Evolutionary conservation across 306 rosid genomes (phyloP).

Genomic region (Inga leiocalycina): DNA sequence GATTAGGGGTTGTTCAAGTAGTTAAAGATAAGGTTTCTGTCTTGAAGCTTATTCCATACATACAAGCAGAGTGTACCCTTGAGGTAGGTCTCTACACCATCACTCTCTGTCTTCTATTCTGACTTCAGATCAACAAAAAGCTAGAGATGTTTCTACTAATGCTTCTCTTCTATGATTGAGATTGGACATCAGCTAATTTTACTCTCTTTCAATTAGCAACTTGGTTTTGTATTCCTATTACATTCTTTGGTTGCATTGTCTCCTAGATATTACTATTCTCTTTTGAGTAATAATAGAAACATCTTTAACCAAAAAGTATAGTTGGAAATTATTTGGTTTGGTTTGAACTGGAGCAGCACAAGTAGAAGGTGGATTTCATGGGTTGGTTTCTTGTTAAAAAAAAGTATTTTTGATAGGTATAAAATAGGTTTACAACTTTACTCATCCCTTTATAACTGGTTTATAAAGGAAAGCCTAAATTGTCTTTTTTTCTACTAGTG

Average conservation of each 20-base stretch:
- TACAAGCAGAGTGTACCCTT: constrained; percentile 59
- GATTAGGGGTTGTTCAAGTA: constrained; percentile 96
- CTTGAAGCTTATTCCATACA: constrained; percentile 83
- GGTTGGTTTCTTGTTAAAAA: constrained; percentile 85
- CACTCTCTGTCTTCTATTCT: no score
- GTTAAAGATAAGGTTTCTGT: constrained; percentile 94
- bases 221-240: constrained; percentile 33
- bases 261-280: no score
- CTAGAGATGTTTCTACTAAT: no score
- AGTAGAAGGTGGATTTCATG: constrained; percentile 94
- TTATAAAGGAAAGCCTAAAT: no score
- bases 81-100: constrained; percentile 56
- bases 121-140: no score
- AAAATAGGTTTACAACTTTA: not conserved
- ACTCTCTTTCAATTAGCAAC: no score
- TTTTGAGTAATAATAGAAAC: no score
- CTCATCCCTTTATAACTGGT: no score
- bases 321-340: constrained; percentile 17
- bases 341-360: constrained; percentile 88
- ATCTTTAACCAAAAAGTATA: no score
- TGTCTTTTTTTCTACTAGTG: no score
- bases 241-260: constrained; percentile 41
- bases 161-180: no score
- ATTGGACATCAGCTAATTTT: no score
- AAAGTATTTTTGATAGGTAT: constrained; percentile 59